Evolutionary conservation across 1,284 basidiomycete species (phyloP).

Genomic region (Phlebopus sp.): DNA sequence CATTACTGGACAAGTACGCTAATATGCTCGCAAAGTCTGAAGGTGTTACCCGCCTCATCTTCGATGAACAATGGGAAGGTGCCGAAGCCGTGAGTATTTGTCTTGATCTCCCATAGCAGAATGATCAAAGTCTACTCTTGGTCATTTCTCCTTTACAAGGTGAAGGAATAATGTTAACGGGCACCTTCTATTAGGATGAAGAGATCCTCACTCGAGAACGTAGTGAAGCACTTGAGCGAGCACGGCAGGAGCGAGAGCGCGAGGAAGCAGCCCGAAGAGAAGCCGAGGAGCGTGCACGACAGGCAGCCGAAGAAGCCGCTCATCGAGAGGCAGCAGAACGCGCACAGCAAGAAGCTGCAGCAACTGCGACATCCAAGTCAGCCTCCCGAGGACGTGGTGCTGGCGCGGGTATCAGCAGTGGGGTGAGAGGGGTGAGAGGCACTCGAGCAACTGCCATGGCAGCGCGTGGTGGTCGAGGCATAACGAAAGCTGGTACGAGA

Average conservation of each 20-base stretch:
- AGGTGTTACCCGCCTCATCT: conserved; percentile 58
- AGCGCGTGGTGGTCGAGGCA: conserved; percentile 34
- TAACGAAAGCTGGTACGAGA: conserved; percentile 20
- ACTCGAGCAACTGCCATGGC: conserved; percentile 43
- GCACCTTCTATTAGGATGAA: conserved; percentile 51
- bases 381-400: conserved; percentile 34
- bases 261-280: conserved; percentile 54
- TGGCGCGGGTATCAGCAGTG: conserved; percentile 37
- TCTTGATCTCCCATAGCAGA: neutral
- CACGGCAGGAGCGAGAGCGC: conserved; percentile 46
- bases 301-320: conserved; percentile 40
- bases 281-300: conserved; percentile 43
- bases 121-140: no score
- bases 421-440: conserved; percentile 53
- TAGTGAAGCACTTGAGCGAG: conserved; percentile 44
- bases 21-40: conserved; percentile 68
- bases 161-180: conserved; percentile 6
- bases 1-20: conserved; percentile 69
- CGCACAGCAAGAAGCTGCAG: conserved; percentile 24
- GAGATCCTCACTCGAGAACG: conserved; percentile 48
- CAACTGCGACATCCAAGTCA: conserved; percentile 16
- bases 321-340: conserved; percentile 33
- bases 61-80: conserved; percentile 73
- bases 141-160: no score
- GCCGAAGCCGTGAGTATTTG: conserved; percentile 54